These are phyloP conservation scores for Apophysomyces variabilis DNA, from an alignment of 371 early-diverging fungal genomes.

Conservation along the genomic window DNA sequence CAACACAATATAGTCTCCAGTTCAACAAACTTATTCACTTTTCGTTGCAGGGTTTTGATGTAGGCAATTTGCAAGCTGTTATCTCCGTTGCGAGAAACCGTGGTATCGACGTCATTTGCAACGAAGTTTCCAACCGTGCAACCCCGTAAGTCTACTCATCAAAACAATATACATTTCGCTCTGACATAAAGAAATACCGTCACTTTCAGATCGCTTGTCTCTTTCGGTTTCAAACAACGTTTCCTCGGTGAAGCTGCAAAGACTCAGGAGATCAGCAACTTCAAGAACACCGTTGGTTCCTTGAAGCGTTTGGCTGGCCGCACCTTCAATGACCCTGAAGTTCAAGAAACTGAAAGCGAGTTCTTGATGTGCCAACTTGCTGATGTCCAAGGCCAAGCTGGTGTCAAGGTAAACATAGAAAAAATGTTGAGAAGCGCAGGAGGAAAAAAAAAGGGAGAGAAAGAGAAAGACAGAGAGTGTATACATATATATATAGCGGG, in stretches of 20 bases:
- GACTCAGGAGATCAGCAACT: conserved; percentile 94
- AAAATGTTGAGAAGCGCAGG: conserved; percentile 10
- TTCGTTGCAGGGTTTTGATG: conserved; percentile 84
- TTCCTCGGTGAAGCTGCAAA: conserved; percentile 96
- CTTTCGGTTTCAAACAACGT: conserved; percentile 94
- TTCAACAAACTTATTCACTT: background rate
- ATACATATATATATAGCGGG: background rate
- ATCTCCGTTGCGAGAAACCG: conserved; percentile 98
- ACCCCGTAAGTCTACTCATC: conserved; percentile 80
- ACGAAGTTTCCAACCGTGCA: conserved; percentile 96
- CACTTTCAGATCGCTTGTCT: conserved; percentile 75
- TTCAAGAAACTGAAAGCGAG: conserved; percentile 81
- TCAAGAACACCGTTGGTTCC: conserved; percentile 92
- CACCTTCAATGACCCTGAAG: conserved; percentile 87
- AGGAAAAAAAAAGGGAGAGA: conserved; percentile 11
- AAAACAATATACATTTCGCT: conserved; percentile 11
- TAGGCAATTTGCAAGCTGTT: conserved; percentile 94
- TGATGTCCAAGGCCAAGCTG: conserved; percentile 85
- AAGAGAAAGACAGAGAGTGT: background rate
- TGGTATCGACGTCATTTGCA: conserved; percentile 96
- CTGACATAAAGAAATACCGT: too few species aligned
- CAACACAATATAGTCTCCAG: background rate
- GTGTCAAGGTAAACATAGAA: conserved; percentile 66
- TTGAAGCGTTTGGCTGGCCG: conserved; percentile 98
- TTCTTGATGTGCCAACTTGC: conserved; percentile 82